Base-by-base conservation (phyloP, 306 rosid genomes). In the Parietaria judaica region DNA sequence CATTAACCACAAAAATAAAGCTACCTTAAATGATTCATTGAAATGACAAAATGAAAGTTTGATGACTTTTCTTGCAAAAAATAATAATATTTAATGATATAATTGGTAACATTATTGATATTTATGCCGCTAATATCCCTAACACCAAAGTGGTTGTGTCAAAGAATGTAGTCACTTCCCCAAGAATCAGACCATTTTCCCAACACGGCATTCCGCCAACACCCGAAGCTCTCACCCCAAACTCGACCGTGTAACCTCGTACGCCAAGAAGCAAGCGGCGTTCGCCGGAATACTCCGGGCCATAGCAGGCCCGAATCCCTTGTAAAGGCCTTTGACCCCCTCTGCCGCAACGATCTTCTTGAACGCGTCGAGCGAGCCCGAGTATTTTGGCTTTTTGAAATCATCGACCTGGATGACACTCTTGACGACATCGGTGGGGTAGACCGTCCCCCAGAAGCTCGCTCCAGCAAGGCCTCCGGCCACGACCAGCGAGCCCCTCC, bases 391-490 rank as follows among this genome's bases (percentile, higher is more conserved):
- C 62, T 79, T 88, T 71, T 81, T 94, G 74, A 80, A 74, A 69
- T 94, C 95, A 60, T 94, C 99, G 38, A 88, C 82, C 74, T 94
- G 99, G 55, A 94, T 54, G 38, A 83, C 99, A 71, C 97, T 94
- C 83, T 94, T 89, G 58, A 89, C 74, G 58, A 94, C 97, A 72
- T 94, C 97, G 8, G 95, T 89, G 17, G 97, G 97, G 67, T 94
- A 94, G 35, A 94, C 91, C 7, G 66, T 50, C 3, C n/a, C 2
- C 99, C 97, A 94, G 70, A 79, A 87, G 3, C 86, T 61, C 48
- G 76, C 97, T 70, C 99, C 97, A n/a, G 88, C 99, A 65, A 92
- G 68, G 57, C 99, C 99, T 77, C 99, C 99, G 11, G 99, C 86
- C 36, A 76, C 58, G 8, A 88, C 68, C 68, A 88, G 64, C 51